Evolutionary conservation across 2,329 filamentous ascomycete genomes (phyloP), one percentile per base, ranked within the genome.

Genomic region (Sclerotinia borealis): DNA sequence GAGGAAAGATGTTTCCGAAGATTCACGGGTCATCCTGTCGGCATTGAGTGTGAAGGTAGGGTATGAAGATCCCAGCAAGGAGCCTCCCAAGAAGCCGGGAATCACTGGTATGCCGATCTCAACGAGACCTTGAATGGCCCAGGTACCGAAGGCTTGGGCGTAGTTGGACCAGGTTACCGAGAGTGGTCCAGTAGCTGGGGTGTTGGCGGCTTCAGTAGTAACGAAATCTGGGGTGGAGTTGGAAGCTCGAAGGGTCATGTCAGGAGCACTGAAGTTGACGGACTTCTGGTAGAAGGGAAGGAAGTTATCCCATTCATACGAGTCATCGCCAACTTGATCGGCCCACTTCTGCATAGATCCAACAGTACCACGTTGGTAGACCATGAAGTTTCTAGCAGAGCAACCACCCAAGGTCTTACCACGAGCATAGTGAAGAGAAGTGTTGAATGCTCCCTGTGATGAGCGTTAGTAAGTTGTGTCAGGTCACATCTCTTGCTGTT

Each of bases 291-390:
- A 75, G 70, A 78, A 83, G 4, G 78, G 77, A 25, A 79, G 72
- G 39, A 82, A 74, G 19, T 76, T 76, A 6, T 79, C 71, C 63
- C 79, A 80, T 65, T 75, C 77, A 75, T 80, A 84, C 4, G 73
- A 68, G 1, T 76, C 62, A 52, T 82, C 79, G 1, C 72, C 74
- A 2, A 76, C 72, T 4, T 75, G 65, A 22, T 74, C 69, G 4
- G 73, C 77, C 80, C 80, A 82, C 41, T 75, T 73, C 27, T 82
- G 75, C 66, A 19, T 76, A 77, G 39, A 67, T 67, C 29, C 62
- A 29, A 64, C 59, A 10, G 72, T 69, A 27, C 63, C 68, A 58
- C 71, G 71, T 59, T 72, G 71, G 54, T 74, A 73, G 4, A 70
- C 69, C 73, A 75, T 73, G 50, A 70, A 73, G 62, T 76, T 75